Evolutionary conservation across 1,139 yeast species (phyloP), one percentile per base, ranked within the genome.

Genomic region (Sugiyamaella pinicola): DNA sequence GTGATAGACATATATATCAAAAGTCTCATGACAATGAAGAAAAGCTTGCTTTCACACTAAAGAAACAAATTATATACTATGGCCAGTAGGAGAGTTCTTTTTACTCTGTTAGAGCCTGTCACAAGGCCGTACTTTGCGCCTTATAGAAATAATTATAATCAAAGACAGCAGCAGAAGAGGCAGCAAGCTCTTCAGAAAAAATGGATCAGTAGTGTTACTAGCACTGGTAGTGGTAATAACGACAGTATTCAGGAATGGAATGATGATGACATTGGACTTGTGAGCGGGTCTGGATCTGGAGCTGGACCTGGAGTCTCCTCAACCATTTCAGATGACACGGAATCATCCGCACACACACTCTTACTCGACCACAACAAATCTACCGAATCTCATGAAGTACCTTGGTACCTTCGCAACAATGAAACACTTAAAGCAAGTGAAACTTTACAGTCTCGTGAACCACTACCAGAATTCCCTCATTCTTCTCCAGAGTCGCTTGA

Each of bases 401-500:
- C 69, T 2, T 63, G 70, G 69, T 66, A 66, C 41, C 52, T 66
- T 46, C 53, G 69, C 40, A 58, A 59, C 29, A 61, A 59, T 12
- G 65, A 59, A 17, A 58, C 54, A 4, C 54, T 54, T 2, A 53
- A 58, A 9, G 61, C 56, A 6, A 53, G 55, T 3, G 52, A 52
- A n/a, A 52, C 55, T 15, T 41, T 52, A 19, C 53, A 49, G 24
- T 51, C 54, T 9, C 51, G 55, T 5, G 69, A 64, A 39, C 64
- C 66, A 17, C 47, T 62, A 37, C 67, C 64, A 22, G 64, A 44
- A 63, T 58, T 85, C 4, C 96, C 96, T 0, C 59, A 56, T 0
- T 62, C 74, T 45, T 70, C 87, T 0, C 96, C 96, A 0, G 64
- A 61, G 0, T 64, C 80, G 0, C 62, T 89, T 4, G 64, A 63